Base-by-base conservation (phyloP, 2,329 filamentous ascomycete species). In the Calonectria pseudoreteaudii region DNA sequence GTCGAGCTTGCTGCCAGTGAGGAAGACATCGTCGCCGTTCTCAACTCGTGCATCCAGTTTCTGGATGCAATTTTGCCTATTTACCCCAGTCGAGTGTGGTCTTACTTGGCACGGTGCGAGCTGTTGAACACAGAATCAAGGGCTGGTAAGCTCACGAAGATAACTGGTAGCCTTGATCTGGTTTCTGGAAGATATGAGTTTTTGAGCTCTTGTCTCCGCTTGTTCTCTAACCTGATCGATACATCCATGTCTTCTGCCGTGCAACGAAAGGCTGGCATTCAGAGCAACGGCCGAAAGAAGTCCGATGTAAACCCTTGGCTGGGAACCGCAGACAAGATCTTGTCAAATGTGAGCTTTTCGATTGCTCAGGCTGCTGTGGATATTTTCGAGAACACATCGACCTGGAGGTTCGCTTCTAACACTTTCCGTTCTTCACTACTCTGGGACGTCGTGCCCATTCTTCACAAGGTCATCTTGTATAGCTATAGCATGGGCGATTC, bases 41-140 rank as follows among this genome's bases (percentile, higher is more conserved):
- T 93, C 70, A 87, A 88, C 14, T 91, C 94, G 30, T 98, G 95
- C 82, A 85, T 96, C 28, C 93, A 95, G 68, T 98, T 98, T 80
- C 86, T 98, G 47, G 90, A 94, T 77, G 91, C 93, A 3, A 86
- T 97, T 23, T 84, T 97, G 31, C 88, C 90, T 79, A 94, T 90
- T n/a, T 91, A 93, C 66, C 96, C 97, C 0, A 94, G 94, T 71
- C 90, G 96, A 73, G 92, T 98, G 8, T 98, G 97, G 96, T 95
- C 96, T 4, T 94, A 96, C 82, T 90, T 99, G 79, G 92, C 93
- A 4, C 92, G 95, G 71, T 97, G 95, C 82, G 92, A 93, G 75
- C 87, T 99, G 23, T 88, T 99, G 58, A 94, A 94, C 78, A 91
- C 92, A 8, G 93, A 95, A 77, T 93, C 94, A 13, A 93, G 93